Evolutionary conservation across 2,329 filamentous ascomycete species (phyloP).

Genomic region (Cadophora luteo-olivacea): DNA sequence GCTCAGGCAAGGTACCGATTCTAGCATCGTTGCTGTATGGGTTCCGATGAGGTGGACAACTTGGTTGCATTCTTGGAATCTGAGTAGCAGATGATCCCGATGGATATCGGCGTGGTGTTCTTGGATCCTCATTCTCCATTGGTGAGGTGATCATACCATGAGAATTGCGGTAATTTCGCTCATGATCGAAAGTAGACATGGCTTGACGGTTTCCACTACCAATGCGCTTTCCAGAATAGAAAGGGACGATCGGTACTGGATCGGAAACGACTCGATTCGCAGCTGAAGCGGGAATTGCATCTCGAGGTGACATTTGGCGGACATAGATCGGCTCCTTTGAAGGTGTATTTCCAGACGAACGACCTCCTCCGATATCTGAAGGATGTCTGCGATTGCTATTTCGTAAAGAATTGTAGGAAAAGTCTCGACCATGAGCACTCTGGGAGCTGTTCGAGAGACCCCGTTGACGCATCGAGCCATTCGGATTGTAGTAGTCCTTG

Average conservation of each 20-base stretch:
- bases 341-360: constrained; percentile 3
- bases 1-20: neutral
- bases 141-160: neutral
- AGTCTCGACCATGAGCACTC: neutral
- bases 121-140: neutral
- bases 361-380: neutral
- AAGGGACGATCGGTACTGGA: neutral
- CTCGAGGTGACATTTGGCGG: neutral
- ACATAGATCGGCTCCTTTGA: constrained; percentile 8
- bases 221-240: neutral
- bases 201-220: neutral
- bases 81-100: neutral
- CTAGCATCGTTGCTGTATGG: constrained; percentile 12
- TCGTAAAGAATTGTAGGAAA: neutral
- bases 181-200: neutral
- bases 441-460: constrained; percentile 2
- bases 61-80: neutral
- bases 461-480: neutral
- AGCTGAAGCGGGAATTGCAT: neutral
- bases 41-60: neutral
- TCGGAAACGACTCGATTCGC: neutral
- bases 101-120: neutral
- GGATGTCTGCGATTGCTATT: neutral
- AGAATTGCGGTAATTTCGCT: neutral
- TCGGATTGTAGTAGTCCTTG: neutral